phyloP scores from a whole-genome alignment of 306 rosid genomes.

The Albizia julibrissin region DNA sequence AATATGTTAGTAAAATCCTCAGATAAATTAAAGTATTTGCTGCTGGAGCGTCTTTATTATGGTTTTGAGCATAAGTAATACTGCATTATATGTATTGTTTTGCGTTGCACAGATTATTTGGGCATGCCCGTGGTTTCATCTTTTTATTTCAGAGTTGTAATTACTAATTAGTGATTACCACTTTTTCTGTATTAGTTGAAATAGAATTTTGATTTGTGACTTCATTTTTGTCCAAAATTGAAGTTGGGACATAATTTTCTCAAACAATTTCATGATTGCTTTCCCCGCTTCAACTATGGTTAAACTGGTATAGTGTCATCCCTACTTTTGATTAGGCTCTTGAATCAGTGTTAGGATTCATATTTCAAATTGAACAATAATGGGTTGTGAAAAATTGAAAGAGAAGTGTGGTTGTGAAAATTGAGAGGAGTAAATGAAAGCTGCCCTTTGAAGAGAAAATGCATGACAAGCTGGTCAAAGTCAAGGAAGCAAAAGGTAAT shows the following conservation, averaged over 20 bases:
- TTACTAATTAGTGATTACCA: neutral
- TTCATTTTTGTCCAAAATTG: slow-evolving; percentile 1
- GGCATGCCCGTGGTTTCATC: neutral
- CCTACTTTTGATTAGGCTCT: neutral
- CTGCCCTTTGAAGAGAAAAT: neutral
- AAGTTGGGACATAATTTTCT: neutral
- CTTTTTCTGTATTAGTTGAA: neutral
- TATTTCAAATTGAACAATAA: neutral
- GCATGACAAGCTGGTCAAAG: neutral
- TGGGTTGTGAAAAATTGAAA: neutral
- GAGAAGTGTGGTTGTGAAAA: neutral
- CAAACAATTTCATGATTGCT: neutral
- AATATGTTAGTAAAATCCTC: neutral
- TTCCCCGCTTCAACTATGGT: neutral
- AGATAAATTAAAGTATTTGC: neutral
- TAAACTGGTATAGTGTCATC: neutral
- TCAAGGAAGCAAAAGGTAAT: neutral
- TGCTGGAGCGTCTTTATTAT: neutral
- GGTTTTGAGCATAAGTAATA: neutral
- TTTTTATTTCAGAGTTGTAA: neutral
- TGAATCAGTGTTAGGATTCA: neutral
- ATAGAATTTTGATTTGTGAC: neutral
- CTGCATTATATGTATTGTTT: neutral
- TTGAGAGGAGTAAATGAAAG: neutral
- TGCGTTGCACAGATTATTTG: neutral